Base-by-base conservation (phyloP, 2,329 filamentous ascomycete species). In the Pestalotiopsis sp. region DNA sequence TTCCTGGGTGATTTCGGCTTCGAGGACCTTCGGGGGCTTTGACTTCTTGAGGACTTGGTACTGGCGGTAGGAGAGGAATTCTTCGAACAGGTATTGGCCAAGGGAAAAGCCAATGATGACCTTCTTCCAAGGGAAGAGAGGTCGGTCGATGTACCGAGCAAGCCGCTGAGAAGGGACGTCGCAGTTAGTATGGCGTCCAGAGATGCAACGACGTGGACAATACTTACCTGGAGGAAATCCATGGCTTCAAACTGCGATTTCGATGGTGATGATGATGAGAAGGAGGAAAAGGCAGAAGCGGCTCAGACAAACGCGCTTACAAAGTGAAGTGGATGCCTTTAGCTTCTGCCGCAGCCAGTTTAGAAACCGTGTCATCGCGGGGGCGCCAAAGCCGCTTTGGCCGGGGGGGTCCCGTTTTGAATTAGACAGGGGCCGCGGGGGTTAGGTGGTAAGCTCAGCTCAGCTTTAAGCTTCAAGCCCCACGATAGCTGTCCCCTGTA, bases 101-200 rank as follows among this genome's bases (percentile, higher is more conserved):
- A 98, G 80, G 38, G 94, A 97, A 84, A 99, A 99, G 75, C 94
- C 93, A 74, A 98, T 88, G 75, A 99, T 94, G 75, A 99, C 89
- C 79, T 90, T 92, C 89, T 98, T 99, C 96, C 96, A 99, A 66
- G 96, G 95, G 84, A 98, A 97, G 77, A 93, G 85, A 68, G 95
- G 94, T 77, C 93, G 90, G 84, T 99, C 96, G 75, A 98, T 91
- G 81, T 92, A 90, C 80, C 89, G 89, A 78, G 94, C 93, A 73
- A 98, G 90, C 84, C 88, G 87, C 88, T 91, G 77, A 68, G 66
- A 26, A 61, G 58, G 3, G 17, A 26, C 30, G 14, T 11, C 2
- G n/a, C 17, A 61, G 14, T 64, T 14, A 39, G 30, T 26, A 60
- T 40, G 56, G 70, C 64, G 69, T 10, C 17, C 24, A 3, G 10